phyloP scores from a whole-genome alignment of 331 rosid genomes.

The Acacia concinna region DNA sequence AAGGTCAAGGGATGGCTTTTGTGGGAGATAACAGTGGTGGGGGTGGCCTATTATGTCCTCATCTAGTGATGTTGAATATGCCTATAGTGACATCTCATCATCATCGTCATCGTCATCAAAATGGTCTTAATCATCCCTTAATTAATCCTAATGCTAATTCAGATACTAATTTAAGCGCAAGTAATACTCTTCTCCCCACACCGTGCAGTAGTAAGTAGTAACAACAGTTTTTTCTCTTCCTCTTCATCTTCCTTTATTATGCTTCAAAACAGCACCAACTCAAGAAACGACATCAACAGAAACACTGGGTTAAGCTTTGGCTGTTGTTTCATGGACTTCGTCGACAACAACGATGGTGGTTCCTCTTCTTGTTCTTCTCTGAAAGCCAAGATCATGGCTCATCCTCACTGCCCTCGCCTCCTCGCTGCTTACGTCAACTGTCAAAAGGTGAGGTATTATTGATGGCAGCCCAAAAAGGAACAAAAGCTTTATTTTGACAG shows the following conservation, averaged over 20 bases:
- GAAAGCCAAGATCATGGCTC: conserved; percentile 87
- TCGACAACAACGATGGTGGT: conserved; percentile 30
- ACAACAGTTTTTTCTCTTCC: neutral
- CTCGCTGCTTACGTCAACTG: conserved; percentile 78
- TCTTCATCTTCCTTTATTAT: conserved; percentile 37
- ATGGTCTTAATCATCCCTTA: conserved; percentile 32
- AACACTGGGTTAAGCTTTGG: too few relatives aligned
- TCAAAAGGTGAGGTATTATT: conserved; percentile 57
- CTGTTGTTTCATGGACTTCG: conserved; percentile 62
- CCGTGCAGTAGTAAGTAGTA: neutral
- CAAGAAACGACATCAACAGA: too few relatives aligned
- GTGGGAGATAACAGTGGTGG: conserved; percentile 49
- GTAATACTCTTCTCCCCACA: conserved; percentile 21
- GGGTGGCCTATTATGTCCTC: conserved; percentile 41
- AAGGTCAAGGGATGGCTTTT: conserved; percentile 56
- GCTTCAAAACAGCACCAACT: conserved; percentile 28
- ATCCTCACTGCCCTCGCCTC: conserved; percentile 92
- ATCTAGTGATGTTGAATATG: conserved; percentile 53
- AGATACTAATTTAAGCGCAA: conserved; percentile 20
- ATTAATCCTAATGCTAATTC: conserved; percentile 27
- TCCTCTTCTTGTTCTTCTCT: conserved; percentile 44
- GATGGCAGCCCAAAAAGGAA: neutral
- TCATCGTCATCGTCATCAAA: conserved; percentile 45
- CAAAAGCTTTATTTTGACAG: conserved; percentile 2
- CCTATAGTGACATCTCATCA: conserved; percentile 56